Evolutionary conservation across 2,329 filamentous ascomycete genomes (phyloP), one percentile per base, ranked within the genome.

Genomic region (Sordariomycetes sp.): DNA sequence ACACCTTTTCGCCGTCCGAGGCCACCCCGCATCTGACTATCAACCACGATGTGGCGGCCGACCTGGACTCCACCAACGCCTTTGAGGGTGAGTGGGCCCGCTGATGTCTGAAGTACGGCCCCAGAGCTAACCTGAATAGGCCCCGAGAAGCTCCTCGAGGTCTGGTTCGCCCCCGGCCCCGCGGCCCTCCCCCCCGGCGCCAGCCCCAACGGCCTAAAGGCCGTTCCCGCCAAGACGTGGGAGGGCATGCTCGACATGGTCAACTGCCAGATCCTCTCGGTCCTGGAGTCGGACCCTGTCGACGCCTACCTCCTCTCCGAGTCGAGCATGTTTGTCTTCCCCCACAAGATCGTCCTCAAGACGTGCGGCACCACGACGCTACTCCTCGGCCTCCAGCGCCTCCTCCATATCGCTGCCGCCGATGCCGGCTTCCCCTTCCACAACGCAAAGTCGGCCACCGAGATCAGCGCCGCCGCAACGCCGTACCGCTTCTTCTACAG

Each of bases 311-410:
- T 99, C 7, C 80, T 99, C 58, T 99, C 94, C 61, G 94, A 99
- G 75, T 97, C 94, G 48, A 97, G 94, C 87, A 96, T 99, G 91
- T 99, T 99, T 69, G 90, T 99, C 65, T 99, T 96, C 72, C 90
- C 91, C n/a, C 94, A 99, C 81, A 99, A 99, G 79, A 81, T 99
- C 62, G 96, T 99, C 60, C 78, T 99, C 63, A 99, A 99, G 82
- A 99, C 94, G 8, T 99, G 94, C 67, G 94, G 94, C 60, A 99
- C 94, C 25, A 99, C 94, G 15, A 99, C 94, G 2, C 76, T 99
- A 56, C 81, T 99, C 7, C 86, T 88, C 53, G 94, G 94, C 22
- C 80, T 99, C 52, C 89, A 90, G 63, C 89, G 90, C 63, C 86
- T 99, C 70, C 79, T 99, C 57, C 90, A 95, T 69, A 96, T 97